Evolutionary conservation across 2,329 filamentous ascomycete species (phyloP).

Genomic region (Colletotrichum sp.): DNA sequence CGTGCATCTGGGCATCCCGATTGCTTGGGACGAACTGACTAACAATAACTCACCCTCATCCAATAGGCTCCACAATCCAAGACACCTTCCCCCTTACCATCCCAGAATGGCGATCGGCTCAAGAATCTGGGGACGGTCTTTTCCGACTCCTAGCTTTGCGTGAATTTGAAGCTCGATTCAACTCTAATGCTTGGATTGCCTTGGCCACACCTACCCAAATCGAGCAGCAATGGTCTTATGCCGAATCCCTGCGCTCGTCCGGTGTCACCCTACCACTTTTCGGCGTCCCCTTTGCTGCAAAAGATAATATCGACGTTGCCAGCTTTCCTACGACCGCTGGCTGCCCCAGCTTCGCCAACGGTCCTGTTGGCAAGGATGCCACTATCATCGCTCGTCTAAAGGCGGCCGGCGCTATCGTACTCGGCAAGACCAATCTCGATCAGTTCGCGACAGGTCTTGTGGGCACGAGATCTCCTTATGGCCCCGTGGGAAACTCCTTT

Average conservation of each 20-base stretch:
- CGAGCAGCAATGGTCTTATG: constrained; percentile 33
- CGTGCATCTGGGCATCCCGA: neutral
- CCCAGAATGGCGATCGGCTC: constrained; percentile 27
- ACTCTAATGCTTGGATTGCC: constrained; percentile 35
- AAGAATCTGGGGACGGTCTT: constrained; percentile 28
- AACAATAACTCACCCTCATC: neutral
- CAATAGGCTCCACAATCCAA: constrained; percentile 8
- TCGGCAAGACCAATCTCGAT: constrained; percentile 66
- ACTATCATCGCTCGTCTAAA: constrained; percentile 54
- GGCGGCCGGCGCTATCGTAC: constrained; percentile 57
- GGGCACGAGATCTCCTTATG: constrained; percentile 65
- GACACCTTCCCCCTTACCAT: constrained; percentile 22
- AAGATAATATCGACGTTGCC: constrained; percentile 60
- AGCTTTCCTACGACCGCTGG: constrained; percentile 57
- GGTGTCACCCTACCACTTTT: constrained; percentile 52
- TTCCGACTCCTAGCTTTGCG: constrained; percentile 29
- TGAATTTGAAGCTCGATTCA: constrained; percentile 24
- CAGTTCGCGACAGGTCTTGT: constrained; percentile 68
- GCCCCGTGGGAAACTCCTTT: constrained; percentile 58
- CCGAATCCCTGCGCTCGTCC: constrained; percentile 47
- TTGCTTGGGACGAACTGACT: neutral
- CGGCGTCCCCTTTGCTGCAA: constrained; percentile 62
- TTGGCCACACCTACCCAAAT: constrained; percentile 32
- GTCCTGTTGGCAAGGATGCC: constrained; percentile 48
- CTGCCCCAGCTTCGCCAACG: constrained; percentile 52